Base-by-base conservation (phyloP, 2,329 filamentous ascomycete genomes). In the Paraconiothyrium sp. region DNA sequence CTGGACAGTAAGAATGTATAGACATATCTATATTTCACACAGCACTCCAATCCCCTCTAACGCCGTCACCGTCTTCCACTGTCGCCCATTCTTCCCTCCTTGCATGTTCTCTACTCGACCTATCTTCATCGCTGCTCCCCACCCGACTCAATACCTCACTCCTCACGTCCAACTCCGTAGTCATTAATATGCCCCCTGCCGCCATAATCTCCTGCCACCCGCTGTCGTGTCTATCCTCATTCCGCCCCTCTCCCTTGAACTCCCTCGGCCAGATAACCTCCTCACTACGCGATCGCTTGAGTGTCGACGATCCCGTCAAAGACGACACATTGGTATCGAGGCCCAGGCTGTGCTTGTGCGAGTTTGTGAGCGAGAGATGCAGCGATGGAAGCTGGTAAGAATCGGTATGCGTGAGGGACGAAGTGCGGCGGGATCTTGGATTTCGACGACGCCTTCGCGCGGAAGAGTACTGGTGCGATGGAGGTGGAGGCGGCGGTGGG, bases 401-500 rank as follows among this genome's bases (percentile, higher is more conserved):
- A 35, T 55, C 35, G 20, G 50, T 37, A n/a, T 30, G 55, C 20
- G 54, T 37, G 16, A 32, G 14, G 10, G 54, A 56, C 14, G 54
- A 56, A 10, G 54, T 37, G 16, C 54, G 30, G 32, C 30, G 43
- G n/a, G 43, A 47, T 16, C 37, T 56, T 8, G 30, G n/a, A 11
- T 37, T 24, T 22, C 30, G 41, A n/a, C 43, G 54, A 13, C 48
- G 57, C 24, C 57, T 41, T 20, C 30, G 48, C 7, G 16, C 30
- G 35, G 13, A 7, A 34, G 37, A 24, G 54, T 55, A 44, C 27
- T 48, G 39, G 41, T 22, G 34, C 2, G 46, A 52, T 55, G 30
- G 9, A 62, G 44, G 20, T 63, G 63, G 50, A 65, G 65, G 51
- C 65, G 58, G 27, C 59, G 57, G 14, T 68, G 61, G 13, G 3